Evolutionary conservation across 164 flowering plant species (phyloP), one percentile per base, ranked within the genome.

Genomic region (Nelumbo lutea): DNA sequence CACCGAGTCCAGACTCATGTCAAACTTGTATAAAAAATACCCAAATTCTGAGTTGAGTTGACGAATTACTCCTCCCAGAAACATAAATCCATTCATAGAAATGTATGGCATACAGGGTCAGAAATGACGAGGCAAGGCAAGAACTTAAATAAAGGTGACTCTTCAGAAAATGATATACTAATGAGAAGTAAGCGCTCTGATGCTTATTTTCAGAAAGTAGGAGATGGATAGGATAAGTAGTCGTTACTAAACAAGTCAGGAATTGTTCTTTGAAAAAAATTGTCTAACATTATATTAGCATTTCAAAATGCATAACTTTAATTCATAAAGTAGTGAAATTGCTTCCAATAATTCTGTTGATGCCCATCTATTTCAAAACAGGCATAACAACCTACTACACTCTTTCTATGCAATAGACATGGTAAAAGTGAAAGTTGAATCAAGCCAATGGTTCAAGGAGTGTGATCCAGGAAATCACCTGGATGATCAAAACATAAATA

Each of bases 21-120:
- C n/a, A n/a, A n/a, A n/a, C n/a, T n/a, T n/a, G n/a, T n/a, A n/a
- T n/a, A n/a, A n/a, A n/a, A n/a, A n/a, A n/a, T n/a, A n/a, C n/a
- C n/a, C n/a, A n/a, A n/a, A n/a, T n/a, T n/a, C n/a, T n/a, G n/a
- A n/a, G n/a, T n/a, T n/a, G n/a, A n/a, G 93, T 75, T 89, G 96
- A 50, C 97, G 93, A 71, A 94, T 87, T 39, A 64, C 67, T 62
- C 97, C 96, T 66, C 90, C 97, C 96, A 88, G 84, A 70, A 78
- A 45, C 8, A 63, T 2, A 11, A 14, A n/a, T 65, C 50, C 45
- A 44, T 14, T 57, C 46, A 41, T 56, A 56, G n/a, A 70, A 55
- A 57, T 62, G 27, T 42, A 69, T 6, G 15, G 40, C 52, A 1
- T 13, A 13, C 4, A 3, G 14, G 11, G 51, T 43, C 27, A 4